Base-by-base conservation (phyloP, 108 stramenopile species). In the Cyclotella atomus region DNA sequence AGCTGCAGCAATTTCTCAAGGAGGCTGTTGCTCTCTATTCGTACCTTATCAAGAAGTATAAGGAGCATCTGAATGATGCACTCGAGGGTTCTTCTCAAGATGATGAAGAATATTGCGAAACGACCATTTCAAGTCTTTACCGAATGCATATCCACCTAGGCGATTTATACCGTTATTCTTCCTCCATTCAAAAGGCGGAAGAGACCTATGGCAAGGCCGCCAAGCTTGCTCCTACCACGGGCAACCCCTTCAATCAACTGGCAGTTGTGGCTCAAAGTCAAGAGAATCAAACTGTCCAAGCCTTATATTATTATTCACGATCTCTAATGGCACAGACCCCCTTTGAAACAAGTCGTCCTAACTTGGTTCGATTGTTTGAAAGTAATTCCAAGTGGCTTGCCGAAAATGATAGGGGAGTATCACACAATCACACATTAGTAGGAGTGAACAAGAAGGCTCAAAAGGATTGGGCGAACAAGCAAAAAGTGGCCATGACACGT, bases 191-290 rank as follows among this genome's bases (percentile, higher is more conserved):
- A 50, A 68, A 88, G 49, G 91, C 93, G 0, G 86, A 87, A 62
- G 38, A 53, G 34, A 73, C 62, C 41, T 95, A 95, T 66, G 32
- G 74, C 27, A 77, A 72, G 60, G 77, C 91, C 17, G 69, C 86
- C 4, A 74, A 77, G 54, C 49, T 95, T 9, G 79, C 83, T 17
- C 93, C 93, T 7, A 88, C 87, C 21, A 79, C 75, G 21, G 93
- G 93, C 15, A 91, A 92, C 64, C 88, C 93, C 0, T 88, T 82
- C 77, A 95, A 95, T 71, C 93, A 95, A 68, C 54, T 95, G 46
- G 93, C 91, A 2, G 93, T 95, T 0, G 87, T 95, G 10, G 83
- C 82, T 0, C 90, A 91, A 57, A 47, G 76, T 24, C 81, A 86
- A 30, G 86, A 70, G 35, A 57, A 69, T 8, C 65, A 77, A 23